Base-by-base conservation (phyloP, 2,329 filamentous ascomycete genomes). In the Fusarium oxysporum region DNA sequence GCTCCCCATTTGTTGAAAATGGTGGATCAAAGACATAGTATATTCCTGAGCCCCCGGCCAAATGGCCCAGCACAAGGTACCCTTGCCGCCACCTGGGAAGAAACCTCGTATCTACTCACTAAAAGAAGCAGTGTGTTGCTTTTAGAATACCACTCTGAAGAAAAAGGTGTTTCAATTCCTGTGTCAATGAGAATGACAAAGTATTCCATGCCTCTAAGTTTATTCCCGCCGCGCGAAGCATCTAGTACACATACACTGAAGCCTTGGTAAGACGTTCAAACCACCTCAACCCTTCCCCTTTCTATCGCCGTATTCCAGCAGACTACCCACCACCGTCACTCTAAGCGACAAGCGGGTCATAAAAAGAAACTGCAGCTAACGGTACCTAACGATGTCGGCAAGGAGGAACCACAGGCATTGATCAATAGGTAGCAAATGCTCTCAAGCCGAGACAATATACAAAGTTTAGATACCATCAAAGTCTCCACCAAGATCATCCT, bases 401-500 rank as follows among this genome's bases (percentile, higher is more conserved):
- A 60, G 54, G 44, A 54, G 44, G 47, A 63, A 44, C 59, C 61
- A 65, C 33, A 45, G 65, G 51, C 55, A 65, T 57, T 40, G 44
- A 63, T 54, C 61, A 51, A 69, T 59, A 54, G 25, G 23, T 54
- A 64, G 59, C 54, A 54, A 55, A 59, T 57, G 51, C 60, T 56
- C 48, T 56, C 37, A 56, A 61, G 60, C 25, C 56, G 45, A 58
- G 65, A 32, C 70, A 56, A 75, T 65, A 70, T 65, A 54, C 40
- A 57, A 43, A 54, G 30, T 69, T 89, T 92, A 98, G 88, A 98
- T 94, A 78, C 94, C 96, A 79, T 98, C 96, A 83, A 98, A 98
- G 80, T 98, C 96, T 65, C 95, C 96, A 60, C 94, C 95, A 53
- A 97, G 92, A 85, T 98, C 96, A 79, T 98, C 96, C 78, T 98